Evolutionary conservation across 2,329 filamentous ascomycete species (phyloP), one percentile per base, ranked within the genome.

Genomic region (Aspergillus glaucus): DNA sequence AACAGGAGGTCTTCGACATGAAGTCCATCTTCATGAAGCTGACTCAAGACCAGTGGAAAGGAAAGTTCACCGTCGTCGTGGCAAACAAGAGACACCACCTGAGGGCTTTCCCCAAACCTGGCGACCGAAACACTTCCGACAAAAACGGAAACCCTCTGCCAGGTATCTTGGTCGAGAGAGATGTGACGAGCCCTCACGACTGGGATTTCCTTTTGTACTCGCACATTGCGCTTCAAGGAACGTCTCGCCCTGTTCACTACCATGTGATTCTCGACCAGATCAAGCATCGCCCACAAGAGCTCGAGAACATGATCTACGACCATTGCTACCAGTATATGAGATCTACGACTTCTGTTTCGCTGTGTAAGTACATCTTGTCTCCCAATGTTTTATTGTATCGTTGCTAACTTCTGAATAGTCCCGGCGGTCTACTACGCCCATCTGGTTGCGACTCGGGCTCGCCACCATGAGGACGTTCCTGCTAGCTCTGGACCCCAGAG

Each of bases 351-450:
- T 89, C 93, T 0, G 91, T 98, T 0, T 96, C 91, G 0, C 70
- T 93, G 0, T 87, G 68, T 69, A 62, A 58, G 66, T 58, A 6
- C 10, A n/a, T 15, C 9, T 45, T 45, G 22, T 22, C 15, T 40
- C 22, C 6, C 40, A n/a, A 21, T 34, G 8, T 26, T 32, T 10
- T 24, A 46, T 19, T 37, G 14, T 46, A 30, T 45, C 21, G 21
- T 43, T 42, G 32, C 45, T 52, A 45, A 54, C 30, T n/a, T 49
- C 14, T 40, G 41, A 48, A 52, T 55, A 66, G 70, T 80, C 56
- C 93, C 93, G 0, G 90, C 93, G 0, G 86, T 97, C 0, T 98
- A 98, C 77, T 98, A 98, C 59, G 90, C 94, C 0, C 93, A 98
- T 69, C 71, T 98, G 54, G 90, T 91, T 30, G 86, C 89, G 7